Evolutionary conservation across 2,329 filamentous ascomycete genomes (phyloP), one percentile per base, ranked within the genome.

Genomic region (Aspergillus phoenicis): DNA sequence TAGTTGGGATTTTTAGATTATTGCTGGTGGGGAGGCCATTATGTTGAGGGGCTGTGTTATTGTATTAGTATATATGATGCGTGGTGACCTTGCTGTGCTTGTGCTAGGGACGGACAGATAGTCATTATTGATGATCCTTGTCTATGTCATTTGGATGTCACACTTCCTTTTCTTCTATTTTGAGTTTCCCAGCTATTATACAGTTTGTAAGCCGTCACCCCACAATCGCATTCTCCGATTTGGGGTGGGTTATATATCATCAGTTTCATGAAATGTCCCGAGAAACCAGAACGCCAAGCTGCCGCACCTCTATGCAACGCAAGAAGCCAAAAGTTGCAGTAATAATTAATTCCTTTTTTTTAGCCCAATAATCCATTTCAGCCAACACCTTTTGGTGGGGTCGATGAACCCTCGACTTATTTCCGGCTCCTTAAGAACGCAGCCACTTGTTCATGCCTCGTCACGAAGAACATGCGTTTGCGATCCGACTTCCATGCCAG

Each of bases 401-500:
- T 20, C 8, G 39, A 24, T 24, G 33, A 36, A 51, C 17, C 26
- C n/a, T 26, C 4, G 10, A 5, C 8, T 26, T 59, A 71, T 61
- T 72, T 89, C 60, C 85, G 82, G 66, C 85, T 87, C 71, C 87
- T 89, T 65, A 97, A 82, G 74, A 91, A 98, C 62, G 89, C 87
- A 61, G 88, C 85, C 64, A 99, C 89, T 80, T 97, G 93, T 75
- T 98, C 93, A 70, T 95, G 87, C 72, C 93, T 89, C 61, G 87
- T 96, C 6, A 96, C 93, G 74, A 99, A 99, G 78, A 99, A 97
- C 82, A 91, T 89, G 64, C 89, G 85, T 74, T 88, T 89, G 57
- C 82, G 81, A 71, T 96, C 90, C 68, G 88, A 95, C 72, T 88
- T 89, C 92, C 94, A 98, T 3, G 91, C 85, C 71, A 97, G 75